Base-by-base conservation (phyloP, 768 basidiomycete genomes). In the Trametes cingulata region DNA sequence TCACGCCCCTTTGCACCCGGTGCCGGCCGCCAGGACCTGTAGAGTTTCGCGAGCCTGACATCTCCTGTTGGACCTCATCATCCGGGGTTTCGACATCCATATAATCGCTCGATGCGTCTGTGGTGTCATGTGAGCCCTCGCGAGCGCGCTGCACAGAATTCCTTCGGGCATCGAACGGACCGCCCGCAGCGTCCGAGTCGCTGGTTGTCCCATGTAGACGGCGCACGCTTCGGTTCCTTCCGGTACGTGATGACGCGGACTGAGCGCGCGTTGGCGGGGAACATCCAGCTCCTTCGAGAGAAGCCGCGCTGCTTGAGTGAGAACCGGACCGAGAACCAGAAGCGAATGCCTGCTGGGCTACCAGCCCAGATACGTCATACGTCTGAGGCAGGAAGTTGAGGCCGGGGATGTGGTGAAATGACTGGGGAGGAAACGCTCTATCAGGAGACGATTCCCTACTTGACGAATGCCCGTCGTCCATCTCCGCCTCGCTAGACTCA, bases 401-500 rank as follows among this genome's bases (percentile, higher is more conserved):
- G 6, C 58, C 50, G 27, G 45, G 42, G 7, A 52, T 29, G 17
- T n/a, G 12, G 27, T 17, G 19, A 15, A 20, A 3, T 1, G 27
- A 20, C 35, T 52, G 50, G 1, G 51, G 24, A 37, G 57, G 57
- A 22, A 48, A 52, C 17, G 42, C 36, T 25, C 42, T 40, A 27
- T 41, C 29, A 20, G 56, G 47, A 8, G 61, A 58, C 24, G 61
- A 58, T 7, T 54, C 61, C 24, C 57, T 63, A 48, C 61, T 58
- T 4, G 61, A 58, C n/a, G 35, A 13, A 54, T 13, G 33, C 15
- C 6, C 51, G 27, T 37, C 55, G 14, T 48, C 51, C 47, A 54
- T 53, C 12, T 58, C 61, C 33, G 36, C 53, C 22, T 63, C 56
- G 27, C 61, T 63, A n/a, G 61, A 63, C 20, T 58, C 56, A 7